Percentiles rank a stretch among this genome's conserved stretches.
Evolutionary conservation across 192 early-diverging fungal genomes (phyloP).

Genomic region (Chytriomyces sp.): DNA sequence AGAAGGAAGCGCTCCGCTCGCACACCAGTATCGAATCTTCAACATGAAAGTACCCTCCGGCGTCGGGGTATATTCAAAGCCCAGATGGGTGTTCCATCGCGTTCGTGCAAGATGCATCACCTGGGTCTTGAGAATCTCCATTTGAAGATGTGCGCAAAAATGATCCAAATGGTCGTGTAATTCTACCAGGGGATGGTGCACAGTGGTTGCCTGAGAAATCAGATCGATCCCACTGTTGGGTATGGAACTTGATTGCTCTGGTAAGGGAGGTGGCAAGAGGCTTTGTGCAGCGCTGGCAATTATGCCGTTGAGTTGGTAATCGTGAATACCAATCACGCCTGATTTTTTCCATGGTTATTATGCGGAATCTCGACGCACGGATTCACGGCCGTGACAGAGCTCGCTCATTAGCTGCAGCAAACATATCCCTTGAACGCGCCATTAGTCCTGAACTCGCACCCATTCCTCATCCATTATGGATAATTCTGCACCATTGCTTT

Average conservation of each 20-base stretch:
- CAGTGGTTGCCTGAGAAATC: conserved; percentile 37
- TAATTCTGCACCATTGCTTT: too few species aligned
- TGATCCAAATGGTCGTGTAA: conserved; percentile 77
- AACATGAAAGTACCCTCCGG: not conserved
- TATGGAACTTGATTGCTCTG: not conserved
- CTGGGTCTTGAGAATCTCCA: conserved; percentile 62
- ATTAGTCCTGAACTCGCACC: too few species aligned
- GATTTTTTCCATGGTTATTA: not conserved
- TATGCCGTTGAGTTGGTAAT: conserved; percentile 53
- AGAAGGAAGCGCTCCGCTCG: not conserved
- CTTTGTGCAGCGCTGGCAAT: conserved; percentile 51
- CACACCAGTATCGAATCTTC: conserved; percentile 20
- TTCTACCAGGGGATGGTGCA: conserved; percentile 57
- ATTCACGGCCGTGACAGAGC: too few species aligned
- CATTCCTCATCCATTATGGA: too few species aligned
- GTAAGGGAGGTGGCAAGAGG: conserved; percentile 19
- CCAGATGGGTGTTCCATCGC: conserved; percentile 21
- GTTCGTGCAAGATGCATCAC: conserved; percentile 32
- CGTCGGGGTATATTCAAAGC: conserved; percentile 7
- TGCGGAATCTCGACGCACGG: too few species aligned
- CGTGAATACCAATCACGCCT: conserved; percentile 52
- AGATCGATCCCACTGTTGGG: not conserved
- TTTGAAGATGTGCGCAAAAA: conserved; percentile 64
- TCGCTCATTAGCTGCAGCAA: too few species aligned
- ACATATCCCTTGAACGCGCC: too few species aligned